These are phyloP conservation scores for Anastatica hierochuntica DNA, from an alignment of 345 rosid species.

Conservation along the genomic window DNA sequence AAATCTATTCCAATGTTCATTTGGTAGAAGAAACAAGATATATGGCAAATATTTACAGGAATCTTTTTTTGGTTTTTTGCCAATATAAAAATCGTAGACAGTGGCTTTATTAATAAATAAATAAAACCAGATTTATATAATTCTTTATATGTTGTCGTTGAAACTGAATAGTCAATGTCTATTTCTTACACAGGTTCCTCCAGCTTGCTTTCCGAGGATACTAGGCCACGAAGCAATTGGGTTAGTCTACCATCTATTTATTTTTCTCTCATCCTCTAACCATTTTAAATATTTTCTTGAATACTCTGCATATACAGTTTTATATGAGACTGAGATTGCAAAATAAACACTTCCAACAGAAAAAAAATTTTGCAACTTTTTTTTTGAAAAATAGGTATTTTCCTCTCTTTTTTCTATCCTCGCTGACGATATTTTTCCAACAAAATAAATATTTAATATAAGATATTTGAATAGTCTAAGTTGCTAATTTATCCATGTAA, in stretches of 20 bases:
- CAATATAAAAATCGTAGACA: too few relatives aligned
- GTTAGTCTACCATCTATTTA: constrained; percentile 23
- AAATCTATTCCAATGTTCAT: too few relatives aligned
- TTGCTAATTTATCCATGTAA: too few relatives aligned
- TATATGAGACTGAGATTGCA: neutral
- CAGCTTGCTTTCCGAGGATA: constrained; percentile 64
- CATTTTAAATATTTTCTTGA: neutral
- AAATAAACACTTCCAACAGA: too few relatives aligned
- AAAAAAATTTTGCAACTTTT: too few relatives aligned
- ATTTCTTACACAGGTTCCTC: constrained; percentile 40
- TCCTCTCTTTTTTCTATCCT: neutral
- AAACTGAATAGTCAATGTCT: neutral
- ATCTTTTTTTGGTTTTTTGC: neutral
- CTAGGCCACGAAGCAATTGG: constrained; percentile 92
- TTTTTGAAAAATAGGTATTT: too few relatives aligned
- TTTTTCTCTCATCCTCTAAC: too few relatives aligned
- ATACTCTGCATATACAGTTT: neutral
- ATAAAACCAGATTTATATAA: neutral
- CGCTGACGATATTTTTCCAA: too few relatives aligned
- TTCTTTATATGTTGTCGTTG: neutral
- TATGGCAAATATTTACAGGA: neutral
- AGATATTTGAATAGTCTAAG: too few relatives aligned
- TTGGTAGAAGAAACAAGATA: neutral
- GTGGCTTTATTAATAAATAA: neutral
- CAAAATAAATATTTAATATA: too few relatives aligned